phyloP scores from a whole-genome alignment of 2,329 filamentous ascomycete genomes.

The Beauveria australis region DNA sequence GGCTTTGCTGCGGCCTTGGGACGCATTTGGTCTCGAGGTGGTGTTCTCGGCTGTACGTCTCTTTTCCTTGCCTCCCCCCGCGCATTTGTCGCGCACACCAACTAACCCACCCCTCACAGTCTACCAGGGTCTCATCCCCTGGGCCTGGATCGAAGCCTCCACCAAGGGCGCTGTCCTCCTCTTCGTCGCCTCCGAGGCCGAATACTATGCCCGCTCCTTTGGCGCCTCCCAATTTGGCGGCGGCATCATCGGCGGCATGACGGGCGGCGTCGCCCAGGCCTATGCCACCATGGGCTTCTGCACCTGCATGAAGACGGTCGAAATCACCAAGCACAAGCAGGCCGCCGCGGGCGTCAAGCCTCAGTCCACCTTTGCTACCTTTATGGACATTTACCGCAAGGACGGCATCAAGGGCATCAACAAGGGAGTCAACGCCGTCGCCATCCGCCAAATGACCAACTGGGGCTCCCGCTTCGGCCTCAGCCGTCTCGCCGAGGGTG shows the following conservation, averaged over 20 bases:
- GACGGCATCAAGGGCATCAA: constrained; percentile 96
- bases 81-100: constrained; percentile 14
- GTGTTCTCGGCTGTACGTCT: constrained; percentile 82
- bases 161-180: constrained; percentile 98
- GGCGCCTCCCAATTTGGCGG: constrained; percentile 81
- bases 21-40: constrained; percentile 90
- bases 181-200: constrained; percentile 97
- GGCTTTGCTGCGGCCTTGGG: constrained; percentile 72
- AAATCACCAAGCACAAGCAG: constrained; percentile 98
- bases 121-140: constrained; percentile 98
- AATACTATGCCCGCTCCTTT: constrained; percentile 79
- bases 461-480: constrained; percentile 97
- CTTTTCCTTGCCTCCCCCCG: not conserved
- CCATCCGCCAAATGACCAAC: constrained; percentile 98
- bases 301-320: constrained; percentile 99
- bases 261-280: constrained; percentile 90
- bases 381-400: constrained; percentile 92
- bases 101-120: constrained; percentile 45
- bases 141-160: constrained; percentile 99
- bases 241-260: constrained; percentile 86
- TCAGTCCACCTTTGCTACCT: constrained; percentile 86
- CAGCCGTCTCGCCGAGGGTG: constrained; percentile 80
- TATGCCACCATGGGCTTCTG: constrained; percentile 99
- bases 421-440: constrained; percentile 96
- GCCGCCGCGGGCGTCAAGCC: constrained; percentile 75